phyloP scores from a whole-genome alignment of 805 yeast species.

The Candida montana region DNA sequence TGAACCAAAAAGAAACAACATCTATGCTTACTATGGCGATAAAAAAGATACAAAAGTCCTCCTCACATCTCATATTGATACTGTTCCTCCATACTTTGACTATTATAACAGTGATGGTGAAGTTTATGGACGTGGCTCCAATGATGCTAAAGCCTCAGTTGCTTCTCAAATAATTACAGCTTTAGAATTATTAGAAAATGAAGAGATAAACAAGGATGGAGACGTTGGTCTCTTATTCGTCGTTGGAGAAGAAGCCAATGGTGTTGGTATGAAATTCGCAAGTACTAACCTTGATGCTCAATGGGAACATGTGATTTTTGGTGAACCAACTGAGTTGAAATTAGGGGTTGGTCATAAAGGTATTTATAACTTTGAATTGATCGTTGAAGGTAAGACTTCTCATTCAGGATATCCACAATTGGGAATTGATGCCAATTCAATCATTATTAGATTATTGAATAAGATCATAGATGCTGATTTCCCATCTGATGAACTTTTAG shows the following conservation, averaged over 20 bases:
- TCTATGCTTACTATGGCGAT: conserved; percentile 48
- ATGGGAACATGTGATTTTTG: conserved; percentile 63
- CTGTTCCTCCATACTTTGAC: conserved; percentile 62
- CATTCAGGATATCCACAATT: conserved; percentile 70
- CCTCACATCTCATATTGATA: conserved; percentile 63
- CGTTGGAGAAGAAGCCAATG: conserved; percentile 68
- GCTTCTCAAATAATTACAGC: conserved; percentile 57
- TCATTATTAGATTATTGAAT: conserved; percentile 45
- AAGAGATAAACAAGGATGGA: conserved; percentile 37
- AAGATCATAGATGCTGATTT: conserved; percentile 37
- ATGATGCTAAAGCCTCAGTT: conserved; percentile 69
- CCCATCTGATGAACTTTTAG: conserved; percentile 50
- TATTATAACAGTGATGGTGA: conserved; percentile 40
- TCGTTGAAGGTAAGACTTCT: conserved; percentile 50
- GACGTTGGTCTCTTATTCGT: conserved; percentile 57
- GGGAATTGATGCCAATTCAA: conserved; percentile 58
- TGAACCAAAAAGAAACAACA: conserved; percentile 35
- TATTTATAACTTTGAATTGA: conserved; percentile 35
- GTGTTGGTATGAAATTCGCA: conserved; percentile 54
- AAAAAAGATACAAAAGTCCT: conserved; percentile 39
- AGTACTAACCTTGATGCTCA: conserved; percentile 28
- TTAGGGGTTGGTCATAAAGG: conserved; percentile 72
- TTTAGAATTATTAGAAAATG: conserved; percentile 37
- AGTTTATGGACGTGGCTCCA: conserved; percentile 62
- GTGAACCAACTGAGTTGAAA: conserved; percentile 70